phyloP scores from a whole-genome alignment of 495 filamentous ascomycete genomes.

The Penicillium salamii region DNA sequence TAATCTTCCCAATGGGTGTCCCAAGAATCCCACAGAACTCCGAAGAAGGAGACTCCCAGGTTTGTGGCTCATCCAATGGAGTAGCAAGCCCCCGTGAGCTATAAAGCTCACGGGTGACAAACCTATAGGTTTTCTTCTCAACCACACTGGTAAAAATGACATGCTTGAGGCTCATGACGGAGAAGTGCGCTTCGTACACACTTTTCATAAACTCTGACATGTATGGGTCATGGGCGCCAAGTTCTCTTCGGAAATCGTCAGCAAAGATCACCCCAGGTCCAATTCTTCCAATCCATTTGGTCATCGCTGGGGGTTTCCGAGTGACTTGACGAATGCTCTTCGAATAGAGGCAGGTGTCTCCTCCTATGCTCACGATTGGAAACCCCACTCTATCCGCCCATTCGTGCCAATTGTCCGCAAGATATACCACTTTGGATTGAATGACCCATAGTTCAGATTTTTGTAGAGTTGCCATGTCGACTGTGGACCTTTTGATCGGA shows the following conservation, averaged over 20 bases:
- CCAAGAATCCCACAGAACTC: constrained; percentile 5
- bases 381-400: background rate
- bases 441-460: background rate
- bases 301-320: background rate
- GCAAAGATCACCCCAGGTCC: constrained; percentile 1
- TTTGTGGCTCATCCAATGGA: background rate
- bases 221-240: background rate
- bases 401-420: background rate
- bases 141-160: background rate
- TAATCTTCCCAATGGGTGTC: constrained; percentile 6
- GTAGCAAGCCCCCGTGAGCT: background rate
- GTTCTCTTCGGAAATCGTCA: background rate
- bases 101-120: background rate
- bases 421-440: background rate
- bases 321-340: too few relatives aligned
- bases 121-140: background rate
- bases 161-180: background rate
- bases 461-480: background rate
- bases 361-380: too few relatives aligned
- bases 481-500: background rate
- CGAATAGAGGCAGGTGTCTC: too few relatives aligned
- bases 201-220: constrained; percentile 1
- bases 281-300: background rate
- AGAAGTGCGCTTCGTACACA: background rate
- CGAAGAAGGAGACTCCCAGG: background rate